Conservation (phyloP, 1,284 basidiomycete species). For the Ganoderma multipileum region DNA sequence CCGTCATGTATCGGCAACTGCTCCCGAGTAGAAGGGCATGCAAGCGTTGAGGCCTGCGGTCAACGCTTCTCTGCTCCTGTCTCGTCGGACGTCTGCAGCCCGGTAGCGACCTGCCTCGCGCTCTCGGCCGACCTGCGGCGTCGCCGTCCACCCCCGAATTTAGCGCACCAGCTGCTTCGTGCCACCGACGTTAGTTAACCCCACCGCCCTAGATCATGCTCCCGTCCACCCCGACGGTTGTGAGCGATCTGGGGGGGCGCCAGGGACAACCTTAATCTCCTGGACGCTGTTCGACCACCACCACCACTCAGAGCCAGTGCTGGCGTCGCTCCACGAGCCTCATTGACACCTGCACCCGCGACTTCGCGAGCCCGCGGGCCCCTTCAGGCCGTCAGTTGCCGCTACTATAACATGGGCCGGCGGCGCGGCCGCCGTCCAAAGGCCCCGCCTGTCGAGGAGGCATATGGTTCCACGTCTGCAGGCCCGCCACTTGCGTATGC, state of each 20-base stretch:
- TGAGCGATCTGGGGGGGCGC: neutral
- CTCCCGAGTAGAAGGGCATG: constrained; percentile 13
- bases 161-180: neutral
- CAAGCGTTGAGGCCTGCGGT: neutral
- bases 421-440: neutral
- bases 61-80: neutral
- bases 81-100: neutral
- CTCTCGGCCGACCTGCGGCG: neutral
- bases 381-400: neutral
- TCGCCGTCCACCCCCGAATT: neutral
- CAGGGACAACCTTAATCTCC: neutral
- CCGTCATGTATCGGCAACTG: constrained; percentile 1
- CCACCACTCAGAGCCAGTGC: neutral
- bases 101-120: neutral
- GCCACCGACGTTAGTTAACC: constrained; percentile 4
- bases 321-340: neutral
- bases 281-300: neutral
- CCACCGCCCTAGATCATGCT: neutral
- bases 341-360: neutral
- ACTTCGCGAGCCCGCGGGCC: neutral
- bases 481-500: constrained; percentile 17
- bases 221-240: neutral
- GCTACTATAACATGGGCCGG: neutral
- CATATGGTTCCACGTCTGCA: constrained; percentile 6
- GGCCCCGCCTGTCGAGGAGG: neutral